Base-by-base conservation (phyloP, 352 stramenopile genomes). In the Stramenopiles sp. region DNA sequence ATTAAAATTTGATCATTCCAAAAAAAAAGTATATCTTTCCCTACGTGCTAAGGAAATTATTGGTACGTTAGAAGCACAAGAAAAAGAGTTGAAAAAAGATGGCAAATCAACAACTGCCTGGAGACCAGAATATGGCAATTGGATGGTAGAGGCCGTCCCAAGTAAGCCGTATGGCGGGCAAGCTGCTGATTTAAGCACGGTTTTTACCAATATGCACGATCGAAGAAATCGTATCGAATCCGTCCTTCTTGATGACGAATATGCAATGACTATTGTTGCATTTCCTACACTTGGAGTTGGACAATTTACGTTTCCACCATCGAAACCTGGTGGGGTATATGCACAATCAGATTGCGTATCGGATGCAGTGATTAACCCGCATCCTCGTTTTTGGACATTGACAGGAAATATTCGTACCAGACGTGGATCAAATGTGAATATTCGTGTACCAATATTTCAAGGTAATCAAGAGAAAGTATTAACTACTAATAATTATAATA, bases 111-210 rank as follows among this genome's bases (percentile, higher is more conserved):
- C n/a, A n/a, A n/a, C n/a, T n/a, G n/a, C 88, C 80, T 99, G 95
- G 94, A 94, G 99, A 82, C 96, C 96, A 33, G 97, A 99, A 85
- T 99, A 99, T 84, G 96, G 96, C 63, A 89, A 91, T 7, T 99
- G 96, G 95, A 99, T 99, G 96, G 93, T 99, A 29, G 97, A 99
- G 87, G 92, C 93, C 65, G 98, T 95, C 77, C 95, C 96, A 20
- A 89, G 81, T 77, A 86, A 86, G 33, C 95, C 95, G 0, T 99
- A 98, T 83, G 91, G 88, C 63, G 93, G 93, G 78, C 98, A 97
- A 81, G 94, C 92, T 7, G 92, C 85, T 65, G 93, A 98, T 82
- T 84, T 99, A 63, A 87, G 92, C 79, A 92, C 95, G 78, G 95
- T 99, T 0, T 96, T 99, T 85, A 84, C 84, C 32, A 99, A 98